These are phyloP conservation scores for Pseudogymnoascus sp. DNA, from an alignment of 2,329 filamentous ascomycete species.

Conservation along the genomic window DNA sequence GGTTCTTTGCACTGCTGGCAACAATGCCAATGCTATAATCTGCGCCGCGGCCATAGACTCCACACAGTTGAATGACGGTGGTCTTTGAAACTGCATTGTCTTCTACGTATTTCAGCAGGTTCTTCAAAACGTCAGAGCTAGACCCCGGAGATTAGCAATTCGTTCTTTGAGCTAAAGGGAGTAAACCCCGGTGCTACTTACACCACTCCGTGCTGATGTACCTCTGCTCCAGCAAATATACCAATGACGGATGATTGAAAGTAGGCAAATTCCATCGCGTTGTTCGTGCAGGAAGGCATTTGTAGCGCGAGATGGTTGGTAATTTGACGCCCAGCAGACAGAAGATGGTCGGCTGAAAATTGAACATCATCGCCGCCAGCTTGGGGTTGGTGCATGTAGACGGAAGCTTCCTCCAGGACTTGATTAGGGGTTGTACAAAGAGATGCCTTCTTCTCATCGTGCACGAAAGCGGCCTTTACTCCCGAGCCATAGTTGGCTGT, in stretches of 20 bases:
- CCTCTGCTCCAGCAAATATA: slow-evolving; percentile 2
- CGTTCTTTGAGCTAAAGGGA: background rate
- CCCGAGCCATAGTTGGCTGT: background rate
- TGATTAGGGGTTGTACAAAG: background rate
- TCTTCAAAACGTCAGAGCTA: background rate
- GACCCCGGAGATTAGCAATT: background rate
- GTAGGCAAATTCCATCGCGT: slow-evolving; percentile 1
- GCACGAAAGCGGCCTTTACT: background rate
- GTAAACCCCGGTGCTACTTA: background rate
- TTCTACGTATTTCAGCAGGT: background rate
- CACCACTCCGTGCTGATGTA: background rate
- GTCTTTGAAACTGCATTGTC: slow-evolving; percentile 1
- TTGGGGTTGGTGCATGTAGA: background rate
- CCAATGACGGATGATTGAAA: background rate
- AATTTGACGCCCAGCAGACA: background rate
- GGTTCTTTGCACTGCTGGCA: background rate
- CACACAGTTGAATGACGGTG: slow-evolving; percentile 4
- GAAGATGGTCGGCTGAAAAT: background rate
- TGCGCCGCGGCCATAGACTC: slow-evolving; percentile 9
- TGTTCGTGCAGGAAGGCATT: background rate
- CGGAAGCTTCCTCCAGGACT: background rate
- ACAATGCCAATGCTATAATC: slow-evolving; percentile 6
- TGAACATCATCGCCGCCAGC: background rate
- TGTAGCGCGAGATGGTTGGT: background rate
- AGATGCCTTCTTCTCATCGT: background rate